Conservation (phyloP, 208 protist genomes). For the Trichomonas gallinae region DNA sequence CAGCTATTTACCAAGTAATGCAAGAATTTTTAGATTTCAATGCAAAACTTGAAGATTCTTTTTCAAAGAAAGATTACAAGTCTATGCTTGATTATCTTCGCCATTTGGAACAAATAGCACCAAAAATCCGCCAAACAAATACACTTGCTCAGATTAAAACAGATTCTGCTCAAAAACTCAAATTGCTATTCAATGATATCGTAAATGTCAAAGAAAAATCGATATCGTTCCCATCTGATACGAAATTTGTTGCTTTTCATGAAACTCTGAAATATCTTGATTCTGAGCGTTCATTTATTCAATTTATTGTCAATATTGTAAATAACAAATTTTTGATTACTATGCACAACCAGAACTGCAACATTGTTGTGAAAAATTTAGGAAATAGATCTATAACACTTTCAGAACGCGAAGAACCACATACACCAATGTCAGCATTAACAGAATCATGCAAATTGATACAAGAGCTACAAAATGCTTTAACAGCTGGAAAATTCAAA, state of each 20-base stretch:
- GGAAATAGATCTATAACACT: background rate
- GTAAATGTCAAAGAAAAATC: background rate
- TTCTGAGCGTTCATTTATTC: background rate
- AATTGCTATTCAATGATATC: background rate
- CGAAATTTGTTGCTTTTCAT: background rate
- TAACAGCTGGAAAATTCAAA: background rate
- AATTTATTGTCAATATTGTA: background rate
- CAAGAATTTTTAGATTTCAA: background rate
- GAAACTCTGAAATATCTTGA: background rate
- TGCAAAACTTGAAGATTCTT: background rate
- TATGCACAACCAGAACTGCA: background rate
- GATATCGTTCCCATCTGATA: background rate
- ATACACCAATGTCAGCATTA: background rate
- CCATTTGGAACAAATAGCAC: background rate
- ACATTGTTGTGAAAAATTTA: background rate
- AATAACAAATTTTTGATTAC: background rate
- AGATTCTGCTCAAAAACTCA: background rate
- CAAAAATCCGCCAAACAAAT: background rate
- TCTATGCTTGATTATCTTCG: background rate
- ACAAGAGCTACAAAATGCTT: background rate
- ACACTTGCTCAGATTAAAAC: background rate
- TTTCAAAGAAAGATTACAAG: background rate
- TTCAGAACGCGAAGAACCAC: background rate
- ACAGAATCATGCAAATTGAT: background rate
- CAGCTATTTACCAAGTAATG: background rate